Base-by-base conservation (phyloP, 2,329 filamentous ascomycete genomes). In the Ophiostoma sp. region DNA sequence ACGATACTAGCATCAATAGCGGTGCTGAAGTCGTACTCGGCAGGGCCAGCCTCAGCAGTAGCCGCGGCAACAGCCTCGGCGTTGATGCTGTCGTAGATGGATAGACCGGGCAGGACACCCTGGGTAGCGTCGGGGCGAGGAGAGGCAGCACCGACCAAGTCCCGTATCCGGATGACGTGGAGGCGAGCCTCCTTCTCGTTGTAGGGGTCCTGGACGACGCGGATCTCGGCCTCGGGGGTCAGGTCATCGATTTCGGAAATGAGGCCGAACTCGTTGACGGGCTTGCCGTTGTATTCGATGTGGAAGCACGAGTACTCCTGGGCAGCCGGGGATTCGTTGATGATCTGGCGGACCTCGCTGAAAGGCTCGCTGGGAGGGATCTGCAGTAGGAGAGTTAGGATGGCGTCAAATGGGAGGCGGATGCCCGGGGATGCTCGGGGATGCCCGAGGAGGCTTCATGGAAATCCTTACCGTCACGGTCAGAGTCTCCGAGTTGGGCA, bases 241-340 rank as follows among this genome's bases (percentile, higher is more conserved):
- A 99, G 86, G 70, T 87, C 93, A 67, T 90, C 86, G 70, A 99
- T 91, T 78, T 99, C 94, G 69, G 92, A 93, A 73, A 99, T 86
- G 79, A 96, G 90, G 72, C 96, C 87, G 76, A 95, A 98, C 80
- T 99, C 95, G 80, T 98, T 98, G 85, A 99, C 90, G 74, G 91
- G 90, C 80, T 91, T 84, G 75, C 93, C 92, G 72, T 92, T 89
- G 82, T 94, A 89, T 82, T 98, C 94, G 76, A 99, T 89, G 81
- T 99, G 95, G 83, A 99, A 99, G 84, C 95, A 99, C 69, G 95
- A 96, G 83, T 97, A 97, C 80, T 96, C 93, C 82, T 97, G 95
- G 68, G 94, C 96, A 72, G 90, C 86, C 5, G 95, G 95, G 67
- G 93, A 86, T 81, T 99, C 95, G 81, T 97, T 93, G 78, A 99